Conservation (phyloP, 2,329 filamentous ascomycete species). For the Clonostachys byssicola region DNA sequence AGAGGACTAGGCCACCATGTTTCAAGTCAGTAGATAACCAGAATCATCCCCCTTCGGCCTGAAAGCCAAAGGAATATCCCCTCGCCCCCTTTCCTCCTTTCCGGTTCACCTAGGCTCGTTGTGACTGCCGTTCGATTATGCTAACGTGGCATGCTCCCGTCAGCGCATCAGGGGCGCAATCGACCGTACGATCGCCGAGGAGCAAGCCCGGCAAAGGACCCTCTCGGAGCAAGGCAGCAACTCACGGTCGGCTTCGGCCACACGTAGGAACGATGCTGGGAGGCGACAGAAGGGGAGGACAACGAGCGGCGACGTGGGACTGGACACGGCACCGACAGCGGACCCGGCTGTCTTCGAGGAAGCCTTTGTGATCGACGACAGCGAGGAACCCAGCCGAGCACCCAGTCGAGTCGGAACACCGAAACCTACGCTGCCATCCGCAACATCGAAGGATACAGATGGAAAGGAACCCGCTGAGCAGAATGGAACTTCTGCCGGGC, state of each 20-base stretch:
- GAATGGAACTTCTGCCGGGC: not conserved
- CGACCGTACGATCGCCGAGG: slow-evolving; percentile 84
- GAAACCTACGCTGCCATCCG: slow-evolving; percentile 23
- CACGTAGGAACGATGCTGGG: slow-evolving; percentile 32
- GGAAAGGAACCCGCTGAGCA: not conserved
- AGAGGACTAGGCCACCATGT: too few relatives aligned
- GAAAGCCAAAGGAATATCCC: too few relatives aligned
- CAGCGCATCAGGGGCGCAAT: slow-evolving; percentile 81
- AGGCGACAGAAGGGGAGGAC: slow-evolving; percentile 33
- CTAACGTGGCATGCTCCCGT: too few relatives aligned
- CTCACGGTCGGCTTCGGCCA: slow-evolving; percentile 29
- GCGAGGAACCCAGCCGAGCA: slow-evolving; percentile 62
- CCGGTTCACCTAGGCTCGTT: too few relatives aligned
- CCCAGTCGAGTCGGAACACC: slow-evolving; percentile 60
- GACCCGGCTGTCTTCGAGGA: slow-evolving; percentile 87
- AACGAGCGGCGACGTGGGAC: slow-evolving; percentile 18
- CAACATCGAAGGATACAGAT: not conserved
- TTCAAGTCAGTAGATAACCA: too few relatives aligned
- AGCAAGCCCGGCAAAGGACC: slow-evolving; percentile 74
- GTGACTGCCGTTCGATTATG: too few relatives aligned
- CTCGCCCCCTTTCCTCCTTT: too few relatives aligned
- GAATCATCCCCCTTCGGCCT: too few relatives aligned
- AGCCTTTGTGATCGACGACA: slow-evolving; percentile 83
- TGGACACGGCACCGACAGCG: slow-evolving; percentile 44
- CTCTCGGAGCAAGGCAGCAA: slow-evolving; percentile 17